These are phyloP conservation scores for Phoma sp. DNA, from an alignment of 2,329 filamentous ascomycete species.

Conservation along the genomic window DNA sequence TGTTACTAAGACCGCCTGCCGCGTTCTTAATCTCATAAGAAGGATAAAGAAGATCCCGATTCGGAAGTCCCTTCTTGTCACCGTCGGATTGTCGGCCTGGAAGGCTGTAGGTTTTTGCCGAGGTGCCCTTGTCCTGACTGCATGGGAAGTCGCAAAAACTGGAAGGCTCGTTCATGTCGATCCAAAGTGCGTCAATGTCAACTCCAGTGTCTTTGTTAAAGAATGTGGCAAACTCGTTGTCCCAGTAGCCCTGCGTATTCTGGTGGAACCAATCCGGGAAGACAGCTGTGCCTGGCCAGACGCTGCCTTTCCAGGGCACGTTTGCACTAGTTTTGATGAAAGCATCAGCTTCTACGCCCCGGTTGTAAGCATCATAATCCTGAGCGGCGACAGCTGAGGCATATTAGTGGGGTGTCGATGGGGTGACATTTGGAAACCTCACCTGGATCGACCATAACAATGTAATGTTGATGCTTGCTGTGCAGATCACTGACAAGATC, in stretches of 20 bases:
- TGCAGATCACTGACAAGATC: conserved; percentile 71
- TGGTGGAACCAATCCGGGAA: conserved; percentile 79
- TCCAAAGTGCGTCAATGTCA: conserved; percentile 71
- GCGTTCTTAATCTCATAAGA: conserved; percentile 70
- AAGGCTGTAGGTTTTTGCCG: conserved; percentile 21
- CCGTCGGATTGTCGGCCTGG: conserved; percentile 31
- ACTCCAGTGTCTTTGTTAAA: conserved; percentile 69
- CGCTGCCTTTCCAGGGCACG: conserved; percentile 65
- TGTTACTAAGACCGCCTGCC: conserved; percentile 53
- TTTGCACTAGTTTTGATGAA: conserved; percentile 63
- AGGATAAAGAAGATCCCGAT: conserved; percentile 68
- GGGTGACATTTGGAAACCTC: background rate
- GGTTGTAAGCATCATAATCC: conserved; percentile 63
- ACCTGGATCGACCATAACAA: conserved; percentile 78
- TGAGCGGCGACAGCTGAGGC: conserved; percentile 56
- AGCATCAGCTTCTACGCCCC: conserved; percentile 62
- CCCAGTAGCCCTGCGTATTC: conserved; percentile 71
- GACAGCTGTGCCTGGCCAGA: conserved; percentile 76
- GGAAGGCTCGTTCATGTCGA: conserved; percentile 41
- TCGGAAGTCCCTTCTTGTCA: conserved; percentile 63
- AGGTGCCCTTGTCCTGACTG: conserved; percentile 42
- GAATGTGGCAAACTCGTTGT: conserved; percentile 69
- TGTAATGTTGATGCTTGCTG: conserved; percentile 69
- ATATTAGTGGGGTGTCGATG: conserved; percentile 51
- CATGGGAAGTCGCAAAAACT: conserved; percentile 56